Base-by-base conservation (phyloP, 1,284 basidiomycete species). In the Polyporus tsugae region DNA sequence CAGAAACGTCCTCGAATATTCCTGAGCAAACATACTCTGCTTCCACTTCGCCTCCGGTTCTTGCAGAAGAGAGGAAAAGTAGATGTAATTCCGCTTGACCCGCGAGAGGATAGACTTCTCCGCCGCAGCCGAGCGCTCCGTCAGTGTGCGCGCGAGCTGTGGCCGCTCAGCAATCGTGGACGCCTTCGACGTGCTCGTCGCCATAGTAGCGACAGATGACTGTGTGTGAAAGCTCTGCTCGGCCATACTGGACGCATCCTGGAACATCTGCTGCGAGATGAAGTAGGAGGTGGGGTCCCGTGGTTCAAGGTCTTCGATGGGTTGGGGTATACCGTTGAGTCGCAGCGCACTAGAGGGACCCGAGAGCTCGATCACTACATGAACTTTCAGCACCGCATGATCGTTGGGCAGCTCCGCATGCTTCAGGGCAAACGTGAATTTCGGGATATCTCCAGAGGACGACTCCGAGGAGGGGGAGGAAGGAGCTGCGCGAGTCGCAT, bases 21-120 rank as follows among this genome's bases (percentile, higher is more conserved):
- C 44, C 57, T 64, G 42, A 49, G 58, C 64, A 44, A 57, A 64
- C 42, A 58, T 79, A 93, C 91, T 93, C 76, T 89, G 83, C 78
- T 90, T 92, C 98, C 98, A 99, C 80, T 99, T 99, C 2, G 96
- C 96, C 79, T 99, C 97, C 0, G 98, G 98, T 77, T 99, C 98
- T 80, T 99, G 98, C 52, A 99, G 82, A 25, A 99, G 84, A 0
- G 97, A 98, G 0, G 97, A 97, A 79, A 99, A 99, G 80, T 99
- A 97, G 69, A 99, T 98, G 79, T 99, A 99, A 79, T 95, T 98
- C 69, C 97, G 87, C 76, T 92, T 89, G 38, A 99, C 93, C 68
- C 96, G 85, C 17, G 94, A 90, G 11, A 94, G 80, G 53, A 98
- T 92, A 4, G 91, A 88, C 77, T 95, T 94, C 74, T 95, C 89